These are phyloP conservation scores for Talaromyces sp. DNA, from an alignment of 2,329 filamentous ascomycete genomes.

Conservation along the genomic window DNA sequence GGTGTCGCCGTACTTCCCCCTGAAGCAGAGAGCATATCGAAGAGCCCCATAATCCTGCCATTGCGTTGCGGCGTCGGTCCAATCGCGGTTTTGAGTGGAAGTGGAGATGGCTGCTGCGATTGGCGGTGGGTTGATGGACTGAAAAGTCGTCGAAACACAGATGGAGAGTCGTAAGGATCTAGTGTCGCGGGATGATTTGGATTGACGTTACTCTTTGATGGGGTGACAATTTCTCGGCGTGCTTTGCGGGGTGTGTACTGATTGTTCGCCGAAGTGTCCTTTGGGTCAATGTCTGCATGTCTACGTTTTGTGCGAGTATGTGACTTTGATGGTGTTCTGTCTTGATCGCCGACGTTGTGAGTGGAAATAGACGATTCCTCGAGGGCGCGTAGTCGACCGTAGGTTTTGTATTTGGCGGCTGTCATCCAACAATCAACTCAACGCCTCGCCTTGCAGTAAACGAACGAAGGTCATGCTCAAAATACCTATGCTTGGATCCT, in stretches of 20 bases:
- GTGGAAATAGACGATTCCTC: slow-evolving; percentile 26
- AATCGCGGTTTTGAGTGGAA: slow-evolving; percentile 40
- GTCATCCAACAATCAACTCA: neutral
- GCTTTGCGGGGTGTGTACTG: slow-evolving; percentile 14
- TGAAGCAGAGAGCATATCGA: slow-evolving; percentile 45
- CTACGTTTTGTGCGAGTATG: slow-evolving; percentile 31
- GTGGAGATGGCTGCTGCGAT: slow-evolving; percentile 23
- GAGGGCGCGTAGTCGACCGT: slow-evolving; percentile 40
- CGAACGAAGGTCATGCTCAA: too few species aligned
- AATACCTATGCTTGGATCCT: slow-evolving; percentile 43
- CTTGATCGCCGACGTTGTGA: slow-evolving; percentile 16
- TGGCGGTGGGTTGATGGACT: slow-evolving; percentile 34
- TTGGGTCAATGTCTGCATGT: slow-evolving; percentile 28
- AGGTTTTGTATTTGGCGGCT: slow-evolving; percentile 50
- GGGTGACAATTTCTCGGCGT: slow-evolving; percentile 26
- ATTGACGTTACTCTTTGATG: slow-evolving; percentile 29
- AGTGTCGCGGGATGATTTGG: slow-evolving; percentile 36
- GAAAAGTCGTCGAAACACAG: slow-evolving; percentile 36
- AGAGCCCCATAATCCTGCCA: slow-evolving; percentile 46
- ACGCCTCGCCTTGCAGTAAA: too few species aligned
- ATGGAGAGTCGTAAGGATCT: slow-evolving; percentile 46
- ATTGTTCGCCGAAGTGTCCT: neutral
- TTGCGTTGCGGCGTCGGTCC: slow-evolving; percentile 50
- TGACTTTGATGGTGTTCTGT: slow-evolving; percentile 22
- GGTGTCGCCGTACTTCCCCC: slow-evolving; percentile 36